Evolutionary conservation across 2,329 filamentous ascomycete genomes (phyloP), one percentile per base, ranked within the genome.

Genomic region (Fusarium aywerte): DNA sequence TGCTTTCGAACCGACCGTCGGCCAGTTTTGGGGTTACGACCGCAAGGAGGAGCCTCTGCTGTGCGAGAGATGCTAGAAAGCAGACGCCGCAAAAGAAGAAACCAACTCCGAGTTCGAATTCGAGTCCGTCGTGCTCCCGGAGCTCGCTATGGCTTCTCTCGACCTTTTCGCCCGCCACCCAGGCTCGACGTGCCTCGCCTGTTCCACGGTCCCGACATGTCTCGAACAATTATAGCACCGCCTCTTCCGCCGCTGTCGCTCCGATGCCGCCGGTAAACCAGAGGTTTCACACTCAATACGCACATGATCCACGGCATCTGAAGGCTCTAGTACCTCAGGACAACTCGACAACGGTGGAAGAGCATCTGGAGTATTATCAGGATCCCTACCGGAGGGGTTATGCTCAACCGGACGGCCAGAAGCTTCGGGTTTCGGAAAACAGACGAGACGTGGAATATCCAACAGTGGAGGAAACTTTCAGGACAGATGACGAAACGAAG

Each of bases 301-400:
- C 54, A 4, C 69, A 72, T 21, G 69, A 74, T 45, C 72, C 80
- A 69, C 72, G 83, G 23, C 80, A 86, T 47, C 80, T 89, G 27
- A 78, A 89, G 58, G 80, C 78, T 1, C 77, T 88, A 44, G 81
- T 90, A 42, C 82, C 83, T 39, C 80, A 82, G 20, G 83, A 83
- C 39, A 79, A 80, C 40, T 80, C 80, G 45, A 78, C 78, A 18
- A 79, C 79, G 7, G 82, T 85, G 12, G 82, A 87, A 15, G 84
- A 88, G 27, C 82, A 87, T 62, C 76, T 88, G 39, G 77, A 83
- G 32, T 81, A 82, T 42, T 73, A 86, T 44, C 80, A 79, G 23
- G 84, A 88, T 59, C 86, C 85, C 0, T 87, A 84, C 63, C 78
- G 83, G 47, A 80, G 83, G 31, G 81, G 83, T 15, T 88, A 87